These are phyloP conservation scores for Aspergillus ellipticus DNA, from an alignment of 495 filamentous ascomycete genomes.

Conservation along the genomic window DNA sequence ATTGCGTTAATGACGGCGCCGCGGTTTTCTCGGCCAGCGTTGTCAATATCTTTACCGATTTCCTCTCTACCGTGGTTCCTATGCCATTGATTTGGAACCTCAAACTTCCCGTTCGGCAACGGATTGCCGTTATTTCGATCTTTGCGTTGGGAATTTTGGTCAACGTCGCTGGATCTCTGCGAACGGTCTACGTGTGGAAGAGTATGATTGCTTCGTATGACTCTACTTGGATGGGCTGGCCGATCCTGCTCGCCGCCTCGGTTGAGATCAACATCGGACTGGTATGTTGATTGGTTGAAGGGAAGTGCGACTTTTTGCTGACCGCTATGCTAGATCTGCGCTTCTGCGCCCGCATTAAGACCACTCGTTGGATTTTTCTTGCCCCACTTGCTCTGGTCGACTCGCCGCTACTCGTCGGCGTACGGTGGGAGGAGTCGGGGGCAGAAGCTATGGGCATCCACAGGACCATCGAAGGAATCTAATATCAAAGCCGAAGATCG, in stretches of 20 bases:
- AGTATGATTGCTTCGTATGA: slow-evolving; percentile 49
- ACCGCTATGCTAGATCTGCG: slow-evolving; percentile 42
- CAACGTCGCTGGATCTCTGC: slow-evolving; percentile 52
- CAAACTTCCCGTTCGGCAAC: slow-evolving; percentile 50
- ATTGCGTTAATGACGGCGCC: slow-evolving; percentile 49
- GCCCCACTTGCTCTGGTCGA: slow-evolving; percentile 36
- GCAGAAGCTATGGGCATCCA: slow-evolving; percentile 26
- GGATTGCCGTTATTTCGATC: slow-evolving; percentile 53
- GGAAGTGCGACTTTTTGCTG: neutral
- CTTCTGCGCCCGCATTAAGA: slow-evolving; percentile 52
- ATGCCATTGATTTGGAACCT: slow-evolving; percentile 57
- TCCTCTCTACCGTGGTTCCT: slow-evolving; percentile 54
- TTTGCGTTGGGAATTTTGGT: slow-evolving; percentile 57
- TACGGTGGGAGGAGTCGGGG: slow-evolving; percentile 20
- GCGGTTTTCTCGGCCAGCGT: slow-evolving; percentile 52
- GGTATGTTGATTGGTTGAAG: slow-evolving; percentile 36
- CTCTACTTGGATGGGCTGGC: slow-evolving; percentile 52
- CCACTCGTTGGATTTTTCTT: slow-evolving; percentile 46
- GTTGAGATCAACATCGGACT: slow-evolving; percentile 59
- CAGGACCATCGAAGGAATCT: slow-evolving; percentile 11
- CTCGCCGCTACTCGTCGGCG: slow-evolving; percentile 17
- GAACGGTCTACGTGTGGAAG: slow-evolving; percentile 52
- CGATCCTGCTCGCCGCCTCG: slow-evolving; percentile 47
- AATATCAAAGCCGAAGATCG: slow-evolving; percentile 7
- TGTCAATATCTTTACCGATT: slow-evolving; percentile 59